phyloP scores from a whole-genome alignment of 495 filamentous ascomycete genomes.

The Aspergillus hancockii region DNA sequence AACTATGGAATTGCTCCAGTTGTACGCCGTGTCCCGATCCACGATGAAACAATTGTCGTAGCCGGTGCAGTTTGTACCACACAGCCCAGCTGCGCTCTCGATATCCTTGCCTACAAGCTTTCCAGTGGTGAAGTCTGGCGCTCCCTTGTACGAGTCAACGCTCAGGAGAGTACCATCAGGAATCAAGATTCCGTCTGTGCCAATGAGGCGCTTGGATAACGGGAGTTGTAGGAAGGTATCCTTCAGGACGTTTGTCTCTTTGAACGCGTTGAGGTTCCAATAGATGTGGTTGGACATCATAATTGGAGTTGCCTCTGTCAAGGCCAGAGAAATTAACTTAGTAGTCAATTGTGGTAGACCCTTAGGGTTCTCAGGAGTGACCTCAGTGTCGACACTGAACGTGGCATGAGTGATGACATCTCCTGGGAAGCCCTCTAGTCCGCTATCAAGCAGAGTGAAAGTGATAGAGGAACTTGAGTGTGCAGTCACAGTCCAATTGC shows the following conservation, averaged over 20 bases:
- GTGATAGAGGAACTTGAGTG: constrained; percentile 70
- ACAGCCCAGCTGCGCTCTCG: constrained; percentile 58
- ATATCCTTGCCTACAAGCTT: constrained; percentile 76
- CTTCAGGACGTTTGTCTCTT: constrained; percentile 65
- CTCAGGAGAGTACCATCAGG: constrained; percentile 73
- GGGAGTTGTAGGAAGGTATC: constrained; percentile 73
- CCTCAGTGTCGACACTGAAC: constrained; percentile 57
- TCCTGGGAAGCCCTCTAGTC: constrained; percentile 76
- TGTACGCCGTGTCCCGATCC: constrained; percentile 64
- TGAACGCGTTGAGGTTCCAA: constrained; percentile 87
- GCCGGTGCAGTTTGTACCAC: constrained; percentile 72
- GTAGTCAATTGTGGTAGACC: constrained; percentile 48
- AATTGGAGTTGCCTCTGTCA: constrained; percentile 78
- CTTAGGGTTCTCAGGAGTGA: constrained; percentile 38
- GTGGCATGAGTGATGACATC: constrained; percentile 77
- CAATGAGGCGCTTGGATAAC: constrained; percentile 67
- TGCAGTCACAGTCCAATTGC: constrained; percentile 76
- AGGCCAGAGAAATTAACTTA: constrained; percentile 61
- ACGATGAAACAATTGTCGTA: constrained; percentile 76
- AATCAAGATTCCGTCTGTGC: constrained; percentile 73
- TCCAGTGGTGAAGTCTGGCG: constrained; percentile 75
- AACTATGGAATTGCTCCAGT: constrained; percentile 60
- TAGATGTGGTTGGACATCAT: constrained; percentile 83
- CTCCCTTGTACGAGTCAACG: constrained; percentile 54
- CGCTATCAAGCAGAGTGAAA: constrained; percentile 76